Evolutionary conservation across 495 filamentous ascomycete genomes (phyloP).

Genomic region (Xylaria curta): DNA sequence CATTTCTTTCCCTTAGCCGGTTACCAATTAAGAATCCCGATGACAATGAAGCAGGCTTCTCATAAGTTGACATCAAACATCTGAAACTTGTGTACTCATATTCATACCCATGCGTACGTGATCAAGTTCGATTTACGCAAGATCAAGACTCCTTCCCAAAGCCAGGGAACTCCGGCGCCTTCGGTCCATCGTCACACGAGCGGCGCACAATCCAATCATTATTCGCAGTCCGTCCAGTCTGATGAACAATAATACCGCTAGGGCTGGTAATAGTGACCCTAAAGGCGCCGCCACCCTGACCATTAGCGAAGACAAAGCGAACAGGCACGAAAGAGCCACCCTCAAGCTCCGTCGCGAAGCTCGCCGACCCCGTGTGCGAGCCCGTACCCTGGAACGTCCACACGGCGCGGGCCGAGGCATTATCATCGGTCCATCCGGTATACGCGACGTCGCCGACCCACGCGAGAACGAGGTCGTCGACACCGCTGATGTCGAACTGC

Average conservation of each 20-base stretch:
- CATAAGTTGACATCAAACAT: too few species aligned
- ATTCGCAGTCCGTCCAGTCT: slow-evolving; percentile 20
- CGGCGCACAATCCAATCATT: slow-evolving; percentile 28
- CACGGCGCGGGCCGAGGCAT: slow-evolving; percentile 27
- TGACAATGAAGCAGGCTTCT: too few species aligned
- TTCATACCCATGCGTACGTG: not conserved
- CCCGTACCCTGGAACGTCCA: slow-evolving; percentile 26
- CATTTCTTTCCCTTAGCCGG: too few species aligned
- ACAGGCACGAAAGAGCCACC: slow-evolving; percentile 23
- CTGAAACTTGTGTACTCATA: not conserved
- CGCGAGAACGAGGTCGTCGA: slow-evolving; percentile 28
- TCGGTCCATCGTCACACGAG: slow-evolving; percentile 15
- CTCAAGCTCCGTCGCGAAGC: slow-evolving; percentile 26
- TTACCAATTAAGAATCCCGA: too few species aligned
- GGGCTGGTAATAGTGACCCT: slow-evolving; percentile 31
- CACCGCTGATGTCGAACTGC: slow-evolving; percentile 30
- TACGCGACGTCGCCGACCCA: slow-evolving; percentile 31
- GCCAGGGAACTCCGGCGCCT: slow-evolving; percentile 21
- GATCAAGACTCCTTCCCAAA: slow-evolving; percentile 29
- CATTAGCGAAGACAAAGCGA: slow-evolving; percentile 28
- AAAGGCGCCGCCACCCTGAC: slow-evolving; percentile 25
- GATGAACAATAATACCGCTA: slow-evolving; percentile 28
- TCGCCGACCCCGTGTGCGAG: slow-evolving; percentile 25
- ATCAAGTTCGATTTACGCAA: not conserved
- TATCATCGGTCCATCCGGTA: slow-evolving; percentile 28